Conservation (phyloP, 371 early-diverging fungal genomes). For the Actinomortierella wolfii region DNA sequence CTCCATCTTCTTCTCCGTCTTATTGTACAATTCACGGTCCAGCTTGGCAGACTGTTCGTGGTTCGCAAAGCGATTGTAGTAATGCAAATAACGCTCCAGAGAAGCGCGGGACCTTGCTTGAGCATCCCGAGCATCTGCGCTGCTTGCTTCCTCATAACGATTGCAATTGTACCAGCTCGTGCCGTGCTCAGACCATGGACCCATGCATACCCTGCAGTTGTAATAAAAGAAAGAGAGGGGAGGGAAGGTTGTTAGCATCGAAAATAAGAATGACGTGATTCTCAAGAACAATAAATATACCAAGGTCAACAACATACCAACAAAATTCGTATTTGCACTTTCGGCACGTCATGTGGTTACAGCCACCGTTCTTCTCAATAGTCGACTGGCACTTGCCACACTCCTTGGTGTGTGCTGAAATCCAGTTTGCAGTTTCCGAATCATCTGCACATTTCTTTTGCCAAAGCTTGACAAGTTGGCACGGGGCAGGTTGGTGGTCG, state of each 20-base stretch:
- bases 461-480: constrained; percentile 87
- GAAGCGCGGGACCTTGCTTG: constrained; percentile 88
- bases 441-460: constrained; percentile 96
- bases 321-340: constrained; percentile 89
- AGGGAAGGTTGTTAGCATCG: neutral
- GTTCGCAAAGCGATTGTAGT: constrained; percentile 96
- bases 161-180: constrained; percentile 95
- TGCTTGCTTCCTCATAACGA: constrained; percentile 86
- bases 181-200: constrained; percentile 95
- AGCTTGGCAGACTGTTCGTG: constrained; percentile 95
- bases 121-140: constrained; percentile 79
- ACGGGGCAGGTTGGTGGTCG: constrained; percentile 94
- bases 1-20: constrained; percentile 96
- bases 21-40: constrained; percentile 82
- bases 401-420: constrained; percentile 95
- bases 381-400: constrained; percentile 92
- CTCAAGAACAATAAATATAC: too few species aligned
- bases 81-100: constrained; percentile 94
- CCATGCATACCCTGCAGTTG: constrained; percentile 60
- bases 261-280: neutral
- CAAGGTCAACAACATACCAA: constrained; percentile 53
- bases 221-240: constrained; percentile 53
- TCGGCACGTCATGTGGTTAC: constrained; percentile 94
- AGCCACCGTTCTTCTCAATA: constrained; percentile 98
- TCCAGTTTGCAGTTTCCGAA: constrained; percentile 98